Evolutionary conservation across 2,329 filamentous ascomycete species (phyloP).

Genomic region (Penicillium rolfsii): DNA sequence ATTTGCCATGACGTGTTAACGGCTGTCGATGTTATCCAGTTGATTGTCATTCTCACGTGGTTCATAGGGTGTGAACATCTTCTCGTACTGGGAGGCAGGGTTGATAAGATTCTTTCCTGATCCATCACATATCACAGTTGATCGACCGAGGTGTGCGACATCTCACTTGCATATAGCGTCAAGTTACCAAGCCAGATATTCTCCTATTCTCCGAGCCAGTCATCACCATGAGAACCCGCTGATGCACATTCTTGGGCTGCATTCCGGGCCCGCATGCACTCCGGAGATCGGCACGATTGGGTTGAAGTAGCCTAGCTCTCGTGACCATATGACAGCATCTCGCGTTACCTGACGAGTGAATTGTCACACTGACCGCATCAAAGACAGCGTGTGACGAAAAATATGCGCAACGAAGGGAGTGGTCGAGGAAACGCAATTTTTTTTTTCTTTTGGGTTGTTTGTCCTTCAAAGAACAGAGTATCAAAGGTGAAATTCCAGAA

Average conservation of each 20-base stretch:
- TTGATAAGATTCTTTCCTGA: not conserved
- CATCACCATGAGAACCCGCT: constrained; percentile 27
- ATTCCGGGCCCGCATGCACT: constrained; percentile 23
- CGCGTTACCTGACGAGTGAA: not conserved
- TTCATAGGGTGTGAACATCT: not conserved
- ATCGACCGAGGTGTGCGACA: not conserved
- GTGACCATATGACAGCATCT: not conserved
- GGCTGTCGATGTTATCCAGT: not conserved
- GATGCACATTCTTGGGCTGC: constrained; percentile 23
- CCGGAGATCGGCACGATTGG: constrained; percentile 9
- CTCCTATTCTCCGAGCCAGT: constrained; percentile 21
- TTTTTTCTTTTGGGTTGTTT: too few species aligned
- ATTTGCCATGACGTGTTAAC: not conserved
- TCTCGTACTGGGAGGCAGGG: not conserved
- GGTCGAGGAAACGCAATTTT: not conserved
- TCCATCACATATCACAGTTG: not conserved
- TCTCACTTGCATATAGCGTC: not conserved
- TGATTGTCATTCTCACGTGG: not conserved
- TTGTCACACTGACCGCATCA: not conserved
- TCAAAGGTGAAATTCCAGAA: constrained; percentile 7
- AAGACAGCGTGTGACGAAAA: not conserved
- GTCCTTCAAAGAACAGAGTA: not conserved
- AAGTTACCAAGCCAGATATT: constrained; percentile 19
- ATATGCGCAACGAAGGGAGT: constrained; percentile 3
- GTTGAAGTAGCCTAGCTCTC: not conserved